These are phyloP conservation scores for Aspergillus sp. DNA, from an alignment of 2,329 filamentous ascomycete species.

Conservation along the genomic window DNA sequence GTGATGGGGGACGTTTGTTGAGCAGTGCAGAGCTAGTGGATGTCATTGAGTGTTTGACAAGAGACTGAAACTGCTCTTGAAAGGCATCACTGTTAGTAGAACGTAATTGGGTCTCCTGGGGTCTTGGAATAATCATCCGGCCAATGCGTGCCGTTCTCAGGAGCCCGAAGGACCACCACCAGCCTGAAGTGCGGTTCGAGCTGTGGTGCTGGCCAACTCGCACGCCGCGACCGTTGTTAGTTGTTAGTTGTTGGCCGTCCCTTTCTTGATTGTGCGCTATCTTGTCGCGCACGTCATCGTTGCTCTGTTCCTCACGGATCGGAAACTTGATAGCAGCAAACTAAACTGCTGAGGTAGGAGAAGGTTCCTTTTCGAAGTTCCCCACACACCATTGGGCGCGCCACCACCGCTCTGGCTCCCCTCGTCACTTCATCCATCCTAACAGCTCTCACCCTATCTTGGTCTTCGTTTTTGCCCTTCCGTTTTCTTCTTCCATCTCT, in stretches of 20 bases:
- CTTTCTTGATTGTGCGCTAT: constrained; percentile 19
- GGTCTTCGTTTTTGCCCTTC: background rate
- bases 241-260: background rate
- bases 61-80: background rate
- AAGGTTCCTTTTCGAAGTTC: constrained; percentile 20
- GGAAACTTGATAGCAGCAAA: constrained; percentile 17
- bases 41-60: background rate
- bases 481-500: constrained; percentile 12
- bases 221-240: no score
- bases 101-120: constrained; percentile 11
- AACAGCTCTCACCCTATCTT: constrained; percentile 13
- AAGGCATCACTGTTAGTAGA: constrained; percentile 10
- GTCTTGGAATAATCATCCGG: constrained; percentile 20
- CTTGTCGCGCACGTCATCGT: constrained; percentile 33
- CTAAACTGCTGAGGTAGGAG: constrained; percentile 9
- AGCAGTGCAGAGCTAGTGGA: background rate
- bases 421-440: constrained; percentile 16
- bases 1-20: background rate
- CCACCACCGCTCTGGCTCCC: constrained; percentile 23
- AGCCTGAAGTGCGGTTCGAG: no score
- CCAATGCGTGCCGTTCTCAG: constrained; percentile 15
- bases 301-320: constrained; percentile 22
- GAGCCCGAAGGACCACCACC: constrained; percentile 5
- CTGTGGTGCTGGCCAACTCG: constrained; percentile 1
- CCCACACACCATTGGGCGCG: constrained; percentile 29